Base-by-base conservation (phyloP, 1,284 basidiomycete genomes). In the Sanguinoderma infundibulare region DNA sequence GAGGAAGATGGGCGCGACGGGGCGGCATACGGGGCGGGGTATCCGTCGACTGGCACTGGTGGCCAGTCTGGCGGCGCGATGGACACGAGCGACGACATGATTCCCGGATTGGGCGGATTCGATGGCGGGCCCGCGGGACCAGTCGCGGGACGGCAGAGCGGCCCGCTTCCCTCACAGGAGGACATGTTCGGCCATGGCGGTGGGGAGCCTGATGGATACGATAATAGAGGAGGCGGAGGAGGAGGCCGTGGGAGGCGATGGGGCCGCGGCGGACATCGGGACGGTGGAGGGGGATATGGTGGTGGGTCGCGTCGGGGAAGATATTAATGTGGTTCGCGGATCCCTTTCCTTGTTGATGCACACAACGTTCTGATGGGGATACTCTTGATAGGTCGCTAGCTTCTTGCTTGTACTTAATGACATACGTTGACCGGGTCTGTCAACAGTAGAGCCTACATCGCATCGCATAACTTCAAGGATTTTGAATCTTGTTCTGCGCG, bases 131-230 rank as follows among this genome's bases (percentile, higher is more conserved):
- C 53, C 4, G 42, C 40, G 28, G 30, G 20, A 20, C 17, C 26
- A 15, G 68, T 75, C 7, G 74, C 74, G 20, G 78, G 78, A 61
- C 71, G 78, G 60, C 75, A 76, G 64, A 70, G 66, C 39, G 79
- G 77, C 7, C 70, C 77, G 52, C 63, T 79, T 44, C 77, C 75
- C 1, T 66, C 73, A 9, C 79, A 80, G 64, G 77, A 80, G 40
- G 81, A 83, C 46, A 74, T 82, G 73, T 77, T 79, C 39, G 69
- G 74, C 15, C 68, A 71, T 57, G 64, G 57, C 51, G 60, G 14
- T 35, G 67, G n/a, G 54, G 65, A 17, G 57, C 62, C 34, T 20
- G 53, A 62, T n/a, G 52, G 10, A 30, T 35, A 55, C 14, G 57
- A 40, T 24, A 50, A 50, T 28, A 40, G 42, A 15, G 34, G 35